phyloP scores from a whole-genome alignment of 2,329 filamentous ascomycete genomes.

The Leptographium lundbergii region DNA sequence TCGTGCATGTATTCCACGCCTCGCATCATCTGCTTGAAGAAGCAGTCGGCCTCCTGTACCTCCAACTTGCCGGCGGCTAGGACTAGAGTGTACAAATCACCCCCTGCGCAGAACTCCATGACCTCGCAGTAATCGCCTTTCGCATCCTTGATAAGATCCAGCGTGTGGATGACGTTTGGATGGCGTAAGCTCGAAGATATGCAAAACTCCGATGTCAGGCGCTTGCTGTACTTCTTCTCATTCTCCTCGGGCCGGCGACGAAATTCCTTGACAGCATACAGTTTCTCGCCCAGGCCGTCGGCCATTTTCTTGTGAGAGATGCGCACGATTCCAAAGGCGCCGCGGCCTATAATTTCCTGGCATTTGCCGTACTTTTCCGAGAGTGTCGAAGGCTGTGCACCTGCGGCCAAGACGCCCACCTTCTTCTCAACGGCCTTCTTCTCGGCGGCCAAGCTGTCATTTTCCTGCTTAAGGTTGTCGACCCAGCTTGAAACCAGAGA shows the following conservation, averaged over 20 bases:
- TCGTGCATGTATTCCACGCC: conserved; percentile 98
- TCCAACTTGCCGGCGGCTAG: conserved; percentile 85
- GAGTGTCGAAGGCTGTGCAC: conserved; percentile 42
- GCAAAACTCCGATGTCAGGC: conserved; percentile 93
- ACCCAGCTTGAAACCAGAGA: conserved; percentile 95
- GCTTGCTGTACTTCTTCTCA: conserved; percentile 95
- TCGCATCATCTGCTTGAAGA: conserved; percentile 98
- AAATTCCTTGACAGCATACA: conserved; percentile 98
- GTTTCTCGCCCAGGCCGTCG: conserved; percentile 67
- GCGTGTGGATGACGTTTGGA: conserved; percentile 94
- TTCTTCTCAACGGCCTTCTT: conserved; percentile 27
- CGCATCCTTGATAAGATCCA: conserved; percentile 87
- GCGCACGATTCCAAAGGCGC: conserved; percentile 92
- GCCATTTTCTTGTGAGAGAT: conserved; percentile 94
- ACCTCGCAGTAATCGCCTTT: conserved; percentile 98
- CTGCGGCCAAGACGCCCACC: neutral
- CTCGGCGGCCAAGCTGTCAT: conserved; percentile 61
- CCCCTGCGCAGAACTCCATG: conserved; percentile 97
- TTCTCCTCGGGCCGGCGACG: conserved; percentile 87
- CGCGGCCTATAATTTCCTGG: conserved; percentile 89
- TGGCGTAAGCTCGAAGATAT: conserved; percentile 95
- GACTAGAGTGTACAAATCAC: conserved; percentile 88
- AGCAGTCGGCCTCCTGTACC: conserved; percentile 87
- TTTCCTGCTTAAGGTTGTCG: conserved; percentile 80
- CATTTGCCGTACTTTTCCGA: conserved; percentile 98